These are phyloP conservation scores for Komagataea norvegica DNA, from an alignment of 1,139 yeast genomes.

Conservation along the genomic window DNA sequence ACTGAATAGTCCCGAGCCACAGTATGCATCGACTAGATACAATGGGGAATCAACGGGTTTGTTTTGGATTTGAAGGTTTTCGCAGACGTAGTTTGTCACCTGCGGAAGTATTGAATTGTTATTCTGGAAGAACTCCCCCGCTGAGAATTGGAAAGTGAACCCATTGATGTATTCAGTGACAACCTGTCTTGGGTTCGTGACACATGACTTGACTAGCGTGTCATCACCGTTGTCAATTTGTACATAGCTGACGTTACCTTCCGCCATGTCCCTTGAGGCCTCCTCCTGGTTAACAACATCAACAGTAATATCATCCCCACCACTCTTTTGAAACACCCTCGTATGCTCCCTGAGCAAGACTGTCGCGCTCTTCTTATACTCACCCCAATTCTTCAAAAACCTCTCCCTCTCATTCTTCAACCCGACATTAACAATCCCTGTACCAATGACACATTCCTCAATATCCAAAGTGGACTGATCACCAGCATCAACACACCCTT, in stretches of 20 bases:
- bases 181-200: constrained; percentile 69
- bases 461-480: constrained; percentile 64
- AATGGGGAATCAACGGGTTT: constrained; percentile 29
- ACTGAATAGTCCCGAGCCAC: constrained; percentile 94
- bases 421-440: constrained; percentile 69
- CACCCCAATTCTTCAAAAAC: constrained; percentile 45
- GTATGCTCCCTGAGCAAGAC: constrained; percentile 78
- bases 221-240: constrained; percentile 26
- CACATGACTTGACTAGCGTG: constrained; percentile 36
- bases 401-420: constrained; percentile 62
- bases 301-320: constrained; percentile 26
- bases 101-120: constrained; percentile 85
- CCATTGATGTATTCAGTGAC: constrained; percentile 77
- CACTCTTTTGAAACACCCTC: constrained; percentile 29
- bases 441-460: constrained; percentile 91
- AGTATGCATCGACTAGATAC: constrained; percentile 91
- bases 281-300: constrained; percentile 35
- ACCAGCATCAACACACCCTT: constrained; percentile 39
- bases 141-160: constrained; percentile 76
- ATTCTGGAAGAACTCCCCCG: constrained; percentile 94
- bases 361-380: constrained; percentile 82
- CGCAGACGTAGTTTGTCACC: constrained; percentile 75
- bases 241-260: constrained; percentile 30
- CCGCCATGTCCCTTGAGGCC: constrained; percentile 40
- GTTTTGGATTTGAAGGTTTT: constrained; percentile 50